Evolutionary conservation across 495 filamentous ascomycete species (phyloP).

Genomic region (Letharia lupina): DNA sequence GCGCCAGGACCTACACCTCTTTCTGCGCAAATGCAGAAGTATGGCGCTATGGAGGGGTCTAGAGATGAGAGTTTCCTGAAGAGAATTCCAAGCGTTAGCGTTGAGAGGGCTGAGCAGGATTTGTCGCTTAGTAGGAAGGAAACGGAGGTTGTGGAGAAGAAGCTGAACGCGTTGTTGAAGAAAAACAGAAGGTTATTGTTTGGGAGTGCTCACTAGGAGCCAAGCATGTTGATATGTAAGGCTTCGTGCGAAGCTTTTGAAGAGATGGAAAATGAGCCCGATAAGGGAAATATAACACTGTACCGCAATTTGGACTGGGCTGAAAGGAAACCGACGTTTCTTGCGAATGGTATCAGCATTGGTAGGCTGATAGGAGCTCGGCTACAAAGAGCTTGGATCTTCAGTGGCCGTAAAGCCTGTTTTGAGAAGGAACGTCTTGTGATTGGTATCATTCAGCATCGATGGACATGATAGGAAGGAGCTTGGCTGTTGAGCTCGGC

Average conservation of each 20-base stretch:
- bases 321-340: background rate
- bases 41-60: constrained; percentile 1
- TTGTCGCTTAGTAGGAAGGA: constrained; percentile 53
- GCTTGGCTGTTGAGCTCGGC: background rate
- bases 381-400: background rate
- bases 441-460: too few relatives aligned
- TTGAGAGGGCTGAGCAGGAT: constrained; percentile 55
- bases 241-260: background rate
- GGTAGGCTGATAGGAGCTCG: background rate
- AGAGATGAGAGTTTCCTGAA: constrained; percentile 8
- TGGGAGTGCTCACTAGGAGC: constrained; percentile 9
- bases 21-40: constrained; percentile 1
- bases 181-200: constrained; percentile 31
- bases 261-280: background rate
- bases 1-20: background rate
- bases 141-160: constrained; percentile 62
- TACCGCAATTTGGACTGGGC: background rate
- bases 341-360: background rate
- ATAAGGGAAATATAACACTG: background rate
- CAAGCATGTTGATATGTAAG: background rate
- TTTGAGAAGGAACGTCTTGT: background rate
- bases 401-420: background rate
- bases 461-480: too few relatives aligned
- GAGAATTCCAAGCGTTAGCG: constrained; percentile 42
- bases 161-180: constrained; percentile 40